A percentile compares a stretch with the other conserved stretches of the same genome.
Evolutionary conservation across 179 eudicot genomes (phyloP).

Genomic region (Carnegiea gigantea): DNA sequence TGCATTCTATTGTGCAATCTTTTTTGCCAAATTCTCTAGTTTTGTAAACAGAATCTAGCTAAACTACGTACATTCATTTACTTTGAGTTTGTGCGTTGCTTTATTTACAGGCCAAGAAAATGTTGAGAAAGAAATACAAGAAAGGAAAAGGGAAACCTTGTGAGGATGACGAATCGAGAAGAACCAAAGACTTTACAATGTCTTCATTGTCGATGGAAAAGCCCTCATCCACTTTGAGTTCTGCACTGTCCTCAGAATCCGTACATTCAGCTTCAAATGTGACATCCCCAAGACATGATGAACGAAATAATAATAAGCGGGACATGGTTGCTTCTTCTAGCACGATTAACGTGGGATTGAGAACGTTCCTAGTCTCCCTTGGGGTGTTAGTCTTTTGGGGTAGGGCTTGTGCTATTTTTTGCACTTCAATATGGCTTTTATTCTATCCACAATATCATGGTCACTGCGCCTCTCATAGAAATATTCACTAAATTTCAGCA

Average conservation of each 20-base stretch:
- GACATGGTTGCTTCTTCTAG: not conserved
- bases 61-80: too few species aligned
- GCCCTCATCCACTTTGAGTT: not conserved
- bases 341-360: not conserved
- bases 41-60: too few species aligned
- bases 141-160: not conserved
- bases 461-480: too few species aligned
- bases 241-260: not conserved
- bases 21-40: too few species aligned
- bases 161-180: not conserved
- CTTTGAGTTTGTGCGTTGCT: too few species aligned
- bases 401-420: not conserved
- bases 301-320: not conserved
- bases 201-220: not conserved
- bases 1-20: too few species aligned
- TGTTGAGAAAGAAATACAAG: not conserved
- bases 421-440: not conserved
- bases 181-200: not conserved
- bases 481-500: too few species aligned
- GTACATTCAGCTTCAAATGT: not conserved
- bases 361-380: not conserved
- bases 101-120: not conserved
- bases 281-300: not conserved
- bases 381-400: conserved; percentile 1
- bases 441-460: not conserved